phyloP scores from a whole-genome alignment of 345 rosid species.

The Sisymbrium altissimum region DNA sequence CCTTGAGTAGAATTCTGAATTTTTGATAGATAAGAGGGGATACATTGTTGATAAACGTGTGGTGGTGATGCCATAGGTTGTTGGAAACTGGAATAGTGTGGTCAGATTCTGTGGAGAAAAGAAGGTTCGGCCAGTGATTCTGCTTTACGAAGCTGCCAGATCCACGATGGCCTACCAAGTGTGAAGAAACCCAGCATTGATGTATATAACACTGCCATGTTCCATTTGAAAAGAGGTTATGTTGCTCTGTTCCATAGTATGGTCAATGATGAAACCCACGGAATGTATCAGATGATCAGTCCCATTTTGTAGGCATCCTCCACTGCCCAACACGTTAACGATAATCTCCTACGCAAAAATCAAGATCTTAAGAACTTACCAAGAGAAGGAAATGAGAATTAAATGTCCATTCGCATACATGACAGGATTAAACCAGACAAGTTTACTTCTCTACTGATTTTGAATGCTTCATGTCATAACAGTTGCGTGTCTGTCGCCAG shows the following conservation, averaged over 20 bases:
- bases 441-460: neutral
- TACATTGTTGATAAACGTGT: neutral
- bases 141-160: neutral
- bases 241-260: neutral
- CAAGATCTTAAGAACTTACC: neutral
- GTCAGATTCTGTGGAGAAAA: slow-evolving; percentile 1
- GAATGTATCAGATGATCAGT: too few species aligned
- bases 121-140: slow-evolving; percentile 4
- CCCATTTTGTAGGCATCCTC: neutral
- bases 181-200: neutral
- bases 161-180: neutral
- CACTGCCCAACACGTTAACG: neutral
- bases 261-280: neutral
- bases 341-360: neutral
- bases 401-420: neutral
- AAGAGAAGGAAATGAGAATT: neutral
- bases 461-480: neutral
- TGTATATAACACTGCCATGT: neutral
- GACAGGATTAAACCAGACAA: neutral
- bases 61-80: slow-evolving; percentile 9
- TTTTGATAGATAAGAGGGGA: neutral
- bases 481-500: neutral
- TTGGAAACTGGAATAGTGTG: slow-evolving; percentile 5
- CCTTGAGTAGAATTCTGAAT: neutral
- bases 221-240: neutral